Percentiles rank a stretch among this genome's conserved stretches.
Conservation (phyloP, 106 monocot species). For the Vanilla planifolia region DNA sequence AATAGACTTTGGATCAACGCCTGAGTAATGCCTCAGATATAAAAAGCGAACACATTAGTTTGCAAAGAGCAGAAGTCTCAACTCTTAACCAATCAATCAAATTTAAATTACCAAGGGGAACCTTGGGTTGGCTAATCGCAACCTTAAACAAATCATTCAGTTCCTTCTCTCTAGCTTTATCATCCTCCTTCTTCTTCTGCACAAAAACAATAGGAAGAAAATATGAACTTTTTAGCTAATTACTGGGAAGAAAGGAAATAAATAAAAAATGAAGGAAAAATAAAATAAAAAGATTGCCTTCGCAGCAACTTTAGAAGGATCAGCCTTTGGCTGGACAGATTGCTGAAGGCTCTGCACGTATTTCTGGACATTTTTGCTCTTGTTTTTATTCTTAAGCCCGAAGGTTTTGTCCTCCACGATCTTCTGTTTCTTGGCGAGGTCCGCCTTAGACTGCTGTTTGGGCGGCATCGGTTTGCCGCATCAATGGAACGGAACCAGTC, state of each 20-base stretch:
- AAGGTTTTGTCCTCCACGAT: slow-evolving; percentile 97
- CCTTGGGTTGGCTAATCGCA: slow-evolving; percentile 86
- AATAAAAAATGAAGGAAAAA: slow-evolving; percentile 1
- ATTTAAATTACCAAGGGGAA: slow-evolving; percentile 59
- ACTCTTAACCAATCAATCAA: not conserved
- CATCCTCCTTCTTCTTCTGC: slow-evolving; percentile 98
- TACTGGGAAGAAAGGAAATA: not conserved
- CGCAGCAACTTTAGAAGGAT: slow-evolving; percentile 73
- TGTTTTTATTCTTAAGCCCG: slow-evolving; percentile 98
- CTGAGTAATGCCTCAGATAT: slow-evolving; percentile 23
- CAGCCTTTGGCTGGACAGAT: slow-evolving; percentile 68
- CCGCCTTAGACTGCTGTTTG: slow-evolving; percentile 60
- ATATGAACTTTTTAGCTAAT: not conserved
- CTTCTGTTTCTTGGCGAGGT: slow-evolving; percentile 98
- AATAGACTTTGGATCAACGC: slow-evolving; percentile 97
- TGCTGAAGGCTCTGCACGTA: slow-evolving; percentile 90
- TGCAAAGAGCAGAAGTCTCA: not conserved
- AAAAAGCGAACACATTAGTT: not conserved
- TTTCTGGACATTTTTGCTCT: slow-evolving; percentile 97
- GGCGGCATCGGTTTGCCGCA: slow-evolving; percentile 9
- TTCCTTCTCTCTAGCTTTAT: slow-evolving; percentile 93
- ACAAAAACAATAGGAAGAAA: not conserved
- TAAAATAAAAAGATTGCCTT: slow-evolving; percentile 30
- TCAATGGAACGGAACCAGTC: slow-evolving; percentile 3
- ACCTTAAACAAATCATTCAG: slow-evolving; percentile 93